Conservation (phyloP, 2,329 filamentous ascomycete species). For the Penicillium sclerotiorum region DNA sequence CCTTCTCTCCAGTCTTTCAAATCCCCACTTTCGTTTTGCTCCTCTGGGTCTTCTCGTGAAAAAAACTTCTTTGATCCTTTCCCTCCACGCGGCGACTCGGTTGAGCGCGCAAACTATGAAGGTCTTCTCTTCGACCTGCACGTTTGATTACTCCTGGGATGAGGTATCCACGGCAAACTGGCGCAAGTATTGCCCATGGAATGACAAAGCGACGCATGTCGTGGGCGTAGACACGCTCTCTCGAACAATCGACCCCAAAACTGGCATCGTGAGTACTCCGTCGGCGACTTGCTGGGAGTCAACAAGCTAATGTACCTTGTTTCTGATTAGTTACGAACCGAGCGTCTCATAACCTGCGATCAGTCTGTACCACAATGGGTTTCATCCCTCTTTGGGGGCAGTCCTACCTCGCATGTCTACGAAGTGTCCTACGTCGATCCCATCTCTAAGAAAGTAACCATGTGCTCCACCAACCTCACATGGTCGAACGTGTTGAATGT, state of each 20-base stretch:
- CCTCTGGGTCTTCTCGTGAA: neutral
- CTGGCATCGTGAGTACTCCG: slow-evolving; percentile 63
- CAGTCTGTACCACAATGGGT: slow-evolving; percentile 60
- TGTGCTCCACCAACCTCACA: slow-evolving; percentile 95
- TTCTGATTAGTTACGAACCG: slow-evolving; percentile 63
- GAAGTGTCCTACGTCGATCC: slow-evolving; percentile 96
- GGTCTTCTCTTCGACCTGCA: slow-evolving; percentile 87
- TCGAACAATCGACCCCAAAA: slow-evolving; percentile 65
- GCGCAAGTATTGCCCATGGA: slow-evolving; percentile 99
- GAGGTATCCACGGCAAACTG: slow-evolving; percentile 97
- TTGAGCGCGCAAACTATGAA: slow-evolving; percentile 65
- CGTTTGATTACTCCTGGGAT: slow-evolving; percentile 98
- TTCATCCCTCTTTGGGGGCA: slow-evolving; percentile 73
- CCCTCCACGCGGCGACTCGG: slow-evolving; percentile 1
- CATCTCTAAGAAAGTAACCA: slow-evolving; percentile 79
- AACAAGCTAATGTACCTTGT: slow-evolving; percentile 15
- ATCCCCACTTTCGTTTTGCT: neutral
- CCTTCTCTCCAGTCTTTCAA: slow-evolving; percentile 6
- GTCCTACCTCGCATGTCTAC: slow-evolving; percentile 84
- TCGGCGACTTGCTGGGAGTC: neutral
- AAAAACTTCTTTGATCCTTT: neutral
- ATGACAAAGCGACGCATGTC: slow-evolving; percentile 96
- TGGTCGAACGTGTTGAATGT: slow-evolving; percentile 88
- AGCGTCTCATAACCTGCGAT: slow-evolving; percentile 61
- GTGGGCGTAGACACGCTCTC: slow-evolving; percentile 91